Percentiles rank a stretch among this genome's conserved stretches.
Evolutionary conservation across 2,329 filamentous ascomycete genomes (phyloP).

Genomic region (Dothistroma pini): DNA sequence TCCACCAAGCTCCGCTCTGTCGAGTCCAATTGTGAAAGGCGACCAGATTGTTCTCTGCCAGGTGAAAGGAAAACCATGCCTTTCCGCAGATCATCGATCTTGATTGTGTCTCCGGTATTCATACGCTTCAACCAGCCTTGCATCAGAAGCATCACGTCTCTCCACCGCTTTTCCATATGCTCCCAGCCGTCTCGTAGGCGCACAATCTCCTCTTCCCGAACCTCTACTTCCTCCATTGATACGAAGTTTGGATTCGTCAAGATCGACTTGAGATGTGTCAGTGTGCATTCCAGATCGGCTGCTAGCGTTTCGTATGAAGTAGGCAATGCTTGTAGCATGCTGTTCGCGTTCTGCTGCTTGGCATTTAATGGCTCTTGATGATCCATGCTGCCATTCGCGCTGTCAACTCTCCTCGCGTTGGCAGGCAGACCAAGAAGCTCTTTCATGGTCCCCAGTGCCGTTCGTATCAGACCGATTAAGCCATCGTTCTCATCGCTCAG

Average conservation of each 20-base stretch:
- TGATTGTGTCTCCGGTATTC: slow-evolving; percentile 66
- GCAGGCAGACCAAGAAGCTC: slow-evolving; percentile 56
- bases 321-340: slow-evolving; percentile 47
- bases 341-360: slow-evolving; percentile 25
- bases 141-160: slow-evolving; percentile 84
- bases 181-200: slow-evolving; percentile 82
- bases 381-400: slow-evolving; percentile 31
- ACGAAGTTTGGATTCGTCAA: slow-evolving; percentile 96
- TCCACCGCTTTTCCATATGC: slow-evolving; percentile 88
- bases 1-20: slow-evolving; percentile 27
- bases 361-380: slow-evolving; percentile 22
- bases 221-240: slow-evolving; percentile 85
- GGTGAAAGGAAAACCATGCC: slow-evolving; percentile 53
- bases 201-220: slow-evolving; percentile 87
- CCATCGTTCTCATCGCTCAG: slow-evolving; percentile 91
- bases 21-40: slow-evolving; percentile 26
- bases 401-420: slow-evolving; percentile 31
- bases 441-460: slow-evolving; percentile 67
- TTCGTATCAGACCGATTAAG: slow-evolving; percentile 67
- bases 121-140: slow-evolving; percentile 87
- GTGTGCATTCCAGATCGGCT: slow-evolving; percentile 67
- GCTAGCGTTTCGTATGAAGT: slow-evolving; percentile 66
- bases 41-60: slow-evolving; percentile 24
- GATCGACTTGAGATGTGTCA: slow-evolving; percentile 77
- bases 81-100: slow-evolving; percentile 58